Percentiles rank a stretch among this genome's conserved stretches.
Conservation (phyloP, 169 alveolate genomes). For the Plasmodium knowlesi region DNA sequence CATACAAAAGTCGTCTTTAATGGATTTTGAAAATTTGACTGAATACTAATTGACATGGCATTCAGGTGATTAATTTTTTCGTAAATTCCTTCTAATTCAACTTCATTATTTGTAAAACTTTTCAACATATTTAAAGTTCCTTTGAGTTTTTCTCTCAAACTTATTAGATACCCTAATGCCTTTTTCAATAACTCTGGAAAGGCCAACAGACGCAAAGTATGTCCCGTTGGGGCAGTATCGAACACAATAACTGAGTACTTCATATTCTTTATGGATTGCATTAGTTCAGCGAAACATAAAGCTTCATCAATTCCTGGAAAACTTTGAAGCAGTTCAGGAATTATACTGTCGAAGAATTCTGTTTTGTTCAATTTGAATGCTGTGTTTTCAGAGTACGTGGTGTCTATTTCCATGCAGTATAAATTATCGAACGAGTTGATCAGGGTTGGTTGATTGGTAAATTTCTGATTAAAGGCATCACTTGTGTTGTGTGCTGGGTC, state of each 20-base stretch:
- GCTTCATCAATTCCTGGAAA: conserved; percentile 99
- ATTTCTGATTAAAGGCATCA: conserved; percentile 98
- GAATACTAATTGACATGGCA: conserved; percentile 85
- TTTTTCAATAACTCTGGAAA: conserved; percentile 96
- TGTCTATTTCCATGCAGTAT: conserved; percentile 96
- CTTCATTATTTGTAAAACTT: conserved; percentile 43
- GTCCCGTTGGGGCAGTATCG: conserved; percentile 99
- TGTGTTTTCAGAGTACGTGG: conserved; percentile 84
- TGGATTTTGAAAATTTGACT: conserved; percentile 87
- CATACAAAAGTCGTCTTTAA: conserved; percentile 97
- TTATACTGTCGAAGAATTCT: conserved; percentile 76
- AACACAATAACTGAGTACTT: conserved; percentile 95
- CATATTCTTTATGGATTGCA: conserved; percentile 95
- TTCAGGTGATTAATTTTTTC: conserved; percentile 87
- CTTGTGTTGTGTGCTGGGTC: conserved; percentile 99
- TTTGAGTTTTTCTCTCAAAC: conserved; percentile 86
- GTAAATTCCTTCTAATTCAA: conserved; percentile 77
- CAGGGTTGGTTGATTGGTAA: conserved; percentile 93
- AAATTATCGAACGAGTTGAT: conserved; percentile 95
- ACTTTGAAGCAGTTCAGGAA: conserved; percentile 94
- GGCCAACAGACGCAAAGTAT: conserved; percentile 96
- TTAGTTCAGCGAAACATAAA: conserved; percentile 95
- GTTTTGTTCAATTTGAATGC: conserved; percentile 83
- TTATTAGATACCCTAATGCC: conserved; percentile 91
- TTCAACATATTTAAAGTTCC: conserved; percentile 76